These are phyloP conservation scores for Waltergamsia citrina DNA, from an alignment of 2,329 filamentous ascomycete genomes.

Conservation along the genomic window DNA sequence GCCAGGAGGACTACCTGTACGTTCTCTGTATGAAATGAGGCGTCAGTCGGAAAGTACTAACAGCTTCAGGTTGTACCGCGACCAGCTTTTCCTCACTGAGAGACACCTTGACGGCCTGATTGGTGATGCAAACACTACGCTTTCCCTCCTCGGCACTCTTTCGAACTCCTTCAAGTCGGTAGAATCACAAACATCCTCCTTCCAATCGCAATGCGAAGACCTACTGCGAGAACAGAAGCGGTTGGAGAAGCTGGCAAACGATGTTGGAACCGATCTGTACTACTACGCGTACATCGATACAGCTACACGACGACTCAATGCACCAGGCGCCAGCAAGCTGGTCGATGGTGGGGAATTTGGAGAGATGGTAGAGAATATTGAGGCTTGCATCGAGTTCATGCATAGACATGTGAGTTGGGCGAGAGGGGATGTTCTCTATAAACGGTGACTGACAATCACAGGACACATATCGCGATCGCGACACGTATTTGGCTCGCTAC, in stretches of 20 bases:
- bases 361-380: slow-evolving; percentile 78
- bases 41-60: too few relatives aligned
- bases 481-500: slow-evolving; percentile 81
- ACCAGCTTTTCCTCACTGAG: slow-evolving; percentile 73
- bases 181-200: slow-evolving; percentile 83
- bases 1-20: slow-evolving; percentile 77
- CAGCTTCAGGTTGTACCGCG: slow-evolving; percentile 65
- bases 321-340: slow-evolving; percentile 76
- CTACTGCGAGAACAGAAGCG: slow-evolving; percentile 74
- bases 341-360: slow-evolving; percentile 79
- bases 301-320: slow-evolving; percentile 82
- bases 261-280: slow-evolving; percentile 81
- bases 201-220: slow-evolving; percentile 86
- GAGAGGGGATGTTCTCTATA: not conserved
- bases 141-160: slow-evolving; percentile 67
- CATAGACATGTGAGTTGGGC: slow-evolving; percentile 57
- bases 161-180: slow-evolving; percentile 83
- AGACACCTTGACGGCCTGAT: slow-evolving; percentile 74
- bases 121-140: slow-evolving; percentile 63
- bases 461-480: slow-evolving; percentile 78
- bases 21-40: too few relatives aligned
- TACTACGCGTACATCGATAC: slow-evolving; percentile 93
- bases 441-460: slow-evolving; percentile 20
- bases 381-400: slow-evolving; percentile 92
- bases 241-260: slow-evolving; percentile 69